These are phyloP conservation scores for Polyplosphaeria fusca DNA, from an alignment of 495 filamentous ascomycete genomes.

Conservation along the genomic window DNA sequence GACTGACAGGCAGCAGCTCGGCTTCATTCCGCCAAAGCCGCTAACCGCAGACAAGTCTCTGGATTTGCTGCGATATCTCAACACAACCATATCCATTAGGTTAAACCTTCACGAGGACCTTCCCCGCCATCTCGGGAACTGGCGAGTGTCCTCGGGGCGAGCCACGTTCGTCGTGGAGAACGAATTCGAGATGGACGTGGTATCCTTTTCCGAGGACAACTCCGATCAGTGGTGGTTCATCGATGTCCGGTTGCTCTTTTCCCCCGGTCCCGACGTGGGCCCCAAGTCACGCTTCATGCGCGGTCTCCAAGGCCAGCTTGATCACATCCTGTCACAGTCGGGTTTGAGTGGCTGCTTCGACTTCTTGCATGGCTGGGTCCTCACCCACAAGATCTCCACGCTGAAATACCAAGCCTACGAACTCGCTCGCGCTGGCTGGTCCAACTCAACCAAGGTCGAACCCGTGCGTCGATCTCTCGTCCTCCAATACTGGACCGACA, in stretches of 20 bases:
- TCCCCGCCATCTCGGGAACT: slow-evolving; percentile 68
- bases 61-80: slow-evolving; percentile 70
- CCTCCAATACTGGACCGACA: slow-evolving; percentile 83
- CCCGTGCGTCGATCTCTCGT: slow-evolving; percentile 72
- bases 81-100: slow-evolving; percentile 75
- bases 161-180: slow-evolving; percentile 77
- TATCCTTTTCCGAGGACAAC: slow-evolving; percentile 76
- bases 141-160: slow-evolving; percentile 70
- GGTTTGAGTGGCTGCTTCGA: slow-evolving; percentile 77
- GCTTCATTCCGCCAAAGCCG: slow-evolving; percentile 72
- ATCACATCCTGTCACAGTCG: slow-evolving; percentile 59
- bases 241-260: slow-evolving; percentile 81
- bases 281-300: slow-evolving; percentile 45
- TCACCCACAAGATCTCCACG: slow-evolving; percentile 83
- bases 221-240: slow-evolving; percentile 85
- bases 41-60: slow-evolving; percentile 63
- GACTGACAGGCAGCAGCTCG: slow-evolving; percentile 50
- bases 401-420: slow-evolving; percentile 72
- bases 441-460: slow-evolving; percentile 69
- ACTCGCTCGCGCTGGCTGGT: slow-evolving; percentile 67
- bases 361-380: slow-evolving; percentile 75
- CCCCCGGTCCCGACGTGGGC: slow-evolving; percentile 56
- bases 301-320: slow-evolving; percentile 66
- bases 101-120: slow-evolving; percentile 73
- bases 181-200: slow-evolving; percentile 92